A percentile compares a stretch with the other conserved stretches of the same genome.
Evolutionary conservation across 805 yeast species (phyloP).

Genomic region (Kodamaea nitidulidarum): DNA sequence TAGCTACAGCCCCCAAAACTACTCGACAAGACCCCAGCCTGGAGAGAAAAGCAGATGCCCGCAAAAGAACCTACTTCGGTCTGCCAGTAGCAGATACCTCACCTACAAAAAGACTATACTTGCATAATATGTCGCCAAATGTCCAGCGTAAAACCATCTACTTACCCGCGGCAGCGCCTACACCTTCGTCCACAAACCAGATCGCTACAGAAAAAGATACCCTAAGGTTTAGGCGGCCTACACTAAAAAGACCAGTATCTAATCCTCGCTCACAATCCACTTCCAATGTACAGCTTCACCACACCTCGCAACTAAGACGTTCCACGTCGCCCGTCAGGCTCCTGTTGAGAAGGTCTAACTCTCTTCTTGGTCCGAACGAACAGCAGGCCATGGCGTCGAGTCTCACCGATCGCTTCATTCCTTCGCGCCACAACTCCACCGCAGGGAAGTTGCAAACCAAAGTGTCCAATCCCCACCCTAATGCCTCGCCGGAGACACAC

Average conservation of each 20-base stretch:
- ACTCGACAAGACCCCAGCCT: too few relatives aligned
- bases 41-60: too few relatives aligned
- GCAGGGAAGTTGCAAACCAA: constrained; percentile 34
- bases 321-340: constrained; percentile 5
- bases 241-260: background rate
- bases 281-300: constrained; percentile 4
- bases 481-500: constrained; percentile 51
- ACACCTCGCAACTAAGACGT: constrained; percentile 1
- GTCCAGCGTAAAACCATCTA: constrained; percentile 26
- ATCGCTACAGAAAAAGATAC: background rate
- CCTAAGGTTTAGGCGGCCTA: constrained; percentile 1
- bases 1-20: too few relatives aligned
- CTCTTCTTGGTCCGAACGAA: constrained; percentile 19
- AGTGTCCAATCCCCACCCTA: constrained; percentile 36
- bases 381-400: constrained; percentile 14
- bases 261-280: constrained; percentile 1
- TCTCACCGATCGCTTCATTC: constrained; percentile 37
- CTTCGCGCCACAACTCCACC: constrained; percentile 39
- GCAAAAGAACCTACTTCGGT: constrained; percentile 1
- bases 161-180: constrained; percentile 15
- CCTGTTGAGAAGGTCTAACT: constrained; percentile 30
- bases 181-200: constrained; percentile 6
- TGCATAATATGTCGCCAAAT: constrained; percentile 37
- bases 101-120: constrained; percentile 24
- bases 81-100: constrained; percentile 10